Conservation (phyloP, 176 grass and related monocot genomes). For the Avena eriantha region DNA sequence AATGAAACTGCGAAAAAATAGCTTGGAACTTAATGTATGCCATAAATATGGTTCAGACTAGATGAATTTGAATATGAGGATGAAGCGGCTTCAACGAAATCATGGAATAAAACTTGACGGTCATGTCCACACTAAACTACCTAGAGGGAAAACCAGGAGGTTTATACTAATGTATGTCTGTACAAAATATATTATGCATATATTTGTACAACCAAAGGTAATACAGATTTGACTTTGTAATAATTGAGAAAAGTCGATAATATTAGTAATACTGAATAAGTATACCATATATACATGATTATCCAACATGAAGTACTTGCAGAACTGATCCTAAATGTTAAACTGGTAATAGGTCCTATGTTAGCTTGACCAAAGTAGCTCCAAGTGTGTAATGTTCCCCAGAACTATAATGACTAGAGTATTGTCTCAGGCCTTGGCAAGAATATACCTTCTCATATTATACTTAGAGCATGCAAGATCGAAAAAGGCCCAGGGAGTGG, state of each 20-base stretch:
- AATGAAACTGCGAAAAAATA: slow-evolving; percentile 1
- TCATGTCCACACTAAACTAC: not conserved
- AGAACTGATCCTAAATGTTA: not conserved
- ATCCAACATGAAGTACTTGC: not conserved
- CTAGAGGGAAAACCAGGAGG: not conserved
- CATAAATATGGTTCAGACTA: not conserved
- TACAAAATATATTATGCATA: not conserved
- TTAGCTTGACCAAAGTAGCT: slow-evolving; percentile 31
- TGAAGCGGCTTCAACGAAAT: not conserved
- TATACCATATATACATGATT: not conserved
- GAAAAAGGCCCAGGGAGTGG: slow-evolving; percentile 22
- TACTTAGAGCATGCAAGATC: not conserved
- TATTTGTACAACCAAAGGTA: not conserved
- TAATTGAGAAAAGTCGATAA: not conserved
- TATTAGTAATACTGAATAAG: not conserved
- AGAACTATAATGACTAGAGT: slow-evolving; percentile 22
- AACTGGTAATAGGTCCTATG: not conserved
- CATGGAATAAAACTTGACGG: not conserved
- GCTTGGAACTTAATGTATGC: slow-evolving; percentile 2
- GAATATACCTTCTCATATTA: slow-evolving; percentile 11
- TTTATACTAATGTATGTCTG: not conserved
- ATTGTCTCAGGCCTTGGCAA: slow-evolving; percentile 7
- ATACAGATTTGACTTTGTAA: slow-evolving; percentile 7
- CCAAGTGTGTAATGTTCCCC: not conserved
- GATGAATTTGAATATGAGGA: slow-evolving; percentile 8